Conservation (phyloP, 495 filamentous ascomycete genomes). For the Penicillium silybi region DNA sequence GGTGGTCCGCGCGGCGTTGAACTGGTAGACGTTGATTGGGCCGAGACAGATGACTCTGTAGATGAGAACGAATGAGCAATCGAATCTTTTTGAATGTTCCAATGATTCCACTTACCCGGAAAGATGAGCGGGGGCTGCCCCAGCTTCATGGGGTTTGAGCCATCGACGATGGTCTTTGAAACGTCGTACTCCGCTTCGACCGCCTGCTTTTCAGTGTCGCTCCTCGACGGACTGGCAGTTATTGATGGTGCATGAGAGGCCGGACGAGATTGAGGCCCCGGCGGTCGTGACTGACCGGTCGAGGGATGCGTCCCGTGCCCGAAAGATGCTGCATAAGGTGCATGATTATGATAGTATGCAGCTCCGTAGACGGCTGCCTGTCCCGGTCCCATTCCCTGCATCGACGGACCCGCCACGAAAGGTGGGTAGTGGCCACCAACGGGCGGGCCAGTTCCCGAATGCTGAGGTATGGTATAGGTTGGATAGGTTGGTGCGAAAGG, state of each 20-base stretch:
- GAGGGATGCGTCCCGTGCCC: slow-evolving; percentile 12
- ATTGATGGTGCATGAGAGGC: neutral
- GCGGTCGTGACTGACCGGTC: slow-evolving; percentile 7
- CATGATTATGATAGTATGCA: slow-evolving; percentile 29
- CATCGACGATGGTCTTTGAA: slow-evolving; percentile 43
- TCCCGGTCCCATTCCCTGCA: slow-evolving; percentile 17
- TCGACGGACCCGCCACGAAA: slow-evolving; percentile 14
- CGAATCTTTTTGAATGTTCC: neutral
- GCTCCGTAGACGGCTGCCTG: slow-evolving; percentile 25
- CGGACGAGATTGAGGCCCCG: slow-evolving; percentile 3
- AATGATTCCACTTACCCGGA: slow-evolving; percentile 17
- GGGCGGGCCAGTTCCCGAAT: slow-evolving; percentile 21
- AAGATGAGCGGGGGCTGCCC: slow-evolving; percentile 10
- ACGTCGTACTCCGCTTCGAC: slow-evolving; percentile 31
- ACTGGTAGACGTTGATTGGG: slow-evolving; percentile 4
- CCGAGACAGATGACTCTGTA: slow-evolving; percentile 6
- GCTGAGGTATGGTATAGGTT: slow-evolving; percentile 27
- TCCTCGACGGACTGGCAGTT: slow-evolving; percentile 1
- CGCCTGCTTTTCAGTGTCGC: slow-evolving; percentile 18
- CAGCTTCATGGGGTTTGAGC: slow-evolving; percentile 34
- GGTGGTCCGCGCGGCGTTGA: slow-evolving; percentile 78
- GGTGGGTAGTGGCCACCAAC: slow-evolving; percentile 29
- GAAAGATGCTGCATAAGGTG: slow-evolving; percentile 18
- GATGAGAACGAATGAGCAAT: neutral
- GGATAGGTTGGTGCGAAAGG: slow-evolving; percentile 29